A percentile compares a stretch with the other conserved stretches of the same genome.
Conservation (phyloP, 2,329 filamentous ascomycete species). For the Diaporthe australafricana region DNA sequence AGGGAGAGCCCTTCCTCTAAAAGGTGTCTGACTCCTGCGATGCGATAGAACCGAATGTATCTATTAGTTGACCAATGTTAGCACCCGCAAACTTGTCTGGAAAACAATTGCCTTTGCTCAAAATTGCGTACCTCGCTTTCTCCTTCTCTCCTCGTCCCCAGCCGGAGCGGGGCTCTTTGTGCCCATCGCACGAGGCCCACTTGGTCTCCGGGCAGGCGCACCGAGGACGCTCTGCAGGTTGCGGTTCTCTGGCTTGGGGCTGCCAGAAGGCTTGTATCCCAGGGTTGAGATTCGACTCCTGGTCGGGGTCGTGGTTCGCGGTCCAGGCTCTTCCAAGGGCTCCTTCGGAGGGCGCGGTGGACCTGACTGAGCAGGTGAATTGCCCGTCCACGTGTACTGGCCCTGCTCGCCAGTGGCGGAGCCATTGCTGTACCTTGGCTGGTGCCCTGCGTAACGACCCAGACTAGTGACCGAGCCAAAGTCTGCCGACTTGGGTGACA, state of each 20-base stretch:
- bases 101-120: slow-evolving; percentile 17
- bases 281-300: slow-evolving; percentile 58
- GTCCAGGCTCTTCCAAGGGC: slow-evolving; percentile 58
- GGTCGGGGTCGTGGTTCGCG: slow-evolving; percentile 57
- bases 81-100: not conserved
- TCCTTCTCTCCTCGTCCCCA: slow-evolving; percentile 55
- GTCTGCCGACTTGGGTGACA: slow-evolving; percentile 70
- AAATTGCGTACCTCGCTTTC: slow-evolving; percentile 66
- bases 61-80: slow-evolving; percentile 45
- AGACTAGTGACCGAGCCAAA: slow-evolving; percentile 73
- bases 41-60: slow-evolving; percentile 64
- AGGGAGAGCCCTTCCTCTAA: slow-evolving; percentile 47
- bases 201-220: slow-evolving; percentile 64
- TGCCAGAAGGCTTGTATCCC: slow-evolving; percentile 50
- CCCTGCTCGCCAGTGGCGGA: slow-evolving; percentile 49
- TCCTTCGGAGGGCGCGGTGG: slow-evolving; percentile 74
- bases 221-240: slow-evolving; percentile 67
- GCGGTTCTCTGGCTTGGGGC: slow-evolving; percentile 67
- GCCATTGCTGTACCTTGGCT: slow-evolving; percentile 60
- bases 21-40: slow-evolving; percentile 68
- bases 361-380: slow-evolving; percentile 54
- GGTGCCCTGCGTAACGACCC: slow-evolving; percentile 60
- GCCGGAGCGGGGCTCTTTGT: slow-evolving; percentile 58
- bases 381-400: slow-evolving; percentile 40
- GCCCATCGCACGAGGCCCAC: slow-evolving; percentile 71